A percentile compares a stretch with the other conserved stretches of the same genome.
phyloP scores from a whole-genome alignment of 2,329 filamentous ascomycete genomes.

The Colletotrichum eremochloae region DNA sequence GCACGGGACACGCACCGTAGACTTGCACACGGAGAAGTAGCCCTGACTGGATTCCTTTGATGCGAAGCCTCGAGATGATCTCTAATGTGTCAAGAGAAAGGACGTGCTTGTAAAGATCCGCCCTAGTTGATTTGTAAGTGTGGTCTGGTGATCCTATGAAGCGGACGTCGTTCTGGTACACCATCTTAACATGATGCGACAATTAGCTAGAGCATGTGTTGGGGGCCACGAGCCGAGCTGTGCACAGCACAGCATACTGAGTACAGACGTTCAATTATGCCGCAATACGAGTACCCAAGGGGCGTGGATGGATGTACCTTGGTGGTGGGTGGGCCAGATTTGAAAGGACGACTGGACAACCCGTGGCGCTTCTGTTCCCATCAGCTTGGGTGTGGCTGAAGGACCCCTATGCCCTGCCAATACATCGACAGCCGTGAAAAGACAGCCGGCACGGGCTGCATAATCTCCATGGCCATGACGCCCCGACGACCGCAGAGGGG shows the following conservation, averaged over 20 bases:
- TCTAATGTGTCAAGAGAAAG: background rate
- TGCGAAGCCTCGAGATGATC: slow-evolving; percentile 6
- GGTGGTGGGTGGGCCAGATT: slow-evolving; percentile 6
- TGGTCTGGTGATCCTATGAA: slow-evolving; percentile 20
- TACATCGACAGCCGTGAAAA: slow-evolving; percentile 1
- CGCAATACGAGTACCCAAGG: background rate
- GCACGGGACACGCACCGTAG: slow-evolving; percentile 1
- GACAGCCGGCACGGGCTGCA: slow-evolving; percentile 13
- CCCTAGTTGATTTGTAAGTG: slow-evolving; percentile 12
- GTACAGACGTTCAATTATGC: background rate
- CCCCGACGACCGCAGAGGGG: slow-evolving; percentile 2
- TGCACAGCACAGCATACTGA: background rate
- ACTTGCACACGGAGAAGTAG: slow-evolving; percentile 9
- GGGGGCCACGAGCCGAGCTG: slow-evolving; percentile 19
- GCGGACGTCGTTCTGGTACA: slow-evolving; percentile 31
- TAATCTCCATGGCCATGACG: slow-evolving; percentile 25
- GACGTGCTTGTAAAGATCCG: slow-evolving; percentile 11
- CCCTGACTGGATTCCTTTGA: slow-evolving; percentile 16
- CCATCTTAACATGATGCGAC: slow-evolving; percentile 37
- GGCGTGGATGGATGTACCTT: slow-evolving; percentile 11
- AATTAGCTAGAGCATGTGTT: slow-evolving; percentile 31
- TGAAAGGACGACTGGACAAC: slow-evolving; percentile 4
- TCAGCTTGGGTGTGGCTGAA: slow-evolving; percentile 39
- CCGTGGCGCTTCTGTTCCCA: slow-evolving; percentile 21
- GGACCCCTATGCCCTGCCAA: slow-evolving; percentile 36